Base-by-base conservation (phyloP, 495 filamentous ascomycete species). In the Penicillium coprophilum region DNA sequence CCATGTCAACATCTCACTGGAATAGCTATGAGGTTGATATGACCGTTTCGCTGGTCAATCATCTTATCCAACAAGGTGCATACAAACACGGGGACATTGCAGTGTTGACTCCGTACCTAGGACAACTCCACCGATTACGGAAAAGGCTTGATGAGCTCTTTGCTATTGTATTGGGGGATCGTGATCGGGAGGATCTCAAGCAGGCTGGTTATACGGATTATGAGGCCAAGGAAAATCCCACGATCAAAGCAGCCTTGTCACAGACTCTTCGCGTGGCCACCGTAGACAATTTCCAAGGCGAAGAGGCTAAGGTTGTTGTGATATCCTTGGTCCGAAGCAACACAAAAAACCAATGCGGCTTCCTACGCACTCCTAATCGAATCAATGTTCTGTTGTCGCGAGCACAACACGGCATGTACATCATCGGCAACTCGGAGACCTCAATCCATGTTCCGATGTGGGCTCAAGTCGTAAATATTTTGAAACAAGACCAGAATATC, bases 261-360 rank as follows among this genome's bases (percentile, higher is more conserved):
- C 75, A 87, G n/a, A 73, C 76, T 12, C 69, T 95, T 3, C 76
- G 86, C 24, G 66, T 91, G 6, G 87, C 91, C n/a, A 94, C 87
- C 0, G 84, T 95, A n/a, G 90, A 94, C 66, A 92, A 91, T 62
- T 92, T 92, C 54, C 89, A 92, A 61, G 88, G 88, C 7, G 89
- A 94, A 65, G 88, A 94, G 62, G 88, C 88, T 13, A 88, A 90
- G 50, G 78, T 93, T 4, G 79, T 94, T 10, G 75, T 94, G n/a
- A 78, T 95, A n/a, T 92, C 89, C 0, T 71, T 94, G 0, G 91
- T 94, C 12, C 79, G 90, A 45, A 88, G 86, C 69, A 94, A 93
- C 59, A 53, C 66, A 3, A 62, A 81, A 23, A 77, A 76, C 39
- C 78, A 77, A n/a, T 83, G 81, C 45, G 90, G 90, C 1, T 96